These are phyloP conservation scores for Podospora australis DNA, from an alignment of 495 filamentous ascomycete genomes.

Conservation along the genomic window DNA sequence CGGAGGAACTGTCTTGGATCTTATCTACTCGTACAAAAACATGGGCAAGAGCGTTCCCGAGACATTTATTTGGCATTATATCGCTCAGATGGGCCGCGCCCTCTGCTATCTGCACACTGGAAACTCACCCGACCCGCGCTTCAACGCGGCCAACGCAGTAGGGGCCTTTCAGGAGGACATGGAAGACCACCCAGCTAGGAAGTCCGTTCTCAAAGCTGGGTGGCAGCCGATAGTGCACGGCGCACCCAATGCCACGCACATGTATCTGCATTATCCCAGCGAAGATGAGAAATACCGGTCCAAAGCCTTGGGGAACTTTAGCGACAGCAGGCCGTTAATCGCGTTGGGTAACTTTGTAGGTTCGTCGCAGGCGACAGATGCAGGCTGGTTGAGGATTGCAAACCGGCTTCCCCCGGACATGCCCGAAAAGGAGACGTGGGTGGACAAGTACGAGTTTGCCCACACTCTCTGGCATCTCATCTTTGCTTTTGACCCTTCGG, in stretches of 20 bases:
- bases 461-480: too few species aligned
- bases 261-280: conserved; percentile 13
- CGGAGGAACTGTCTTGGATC: not conserved
- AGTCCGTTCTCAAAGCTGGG: too few species aligned
- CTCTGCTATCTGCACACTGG: conserved; percentile 12
- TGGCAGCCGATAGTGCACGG: conserved; percentile 1
- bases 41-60: not conserved
- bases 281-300: too few species aligned
- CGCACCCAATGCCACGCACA: conserved; percentile 3
- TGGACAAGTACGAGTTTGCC: too few species aligned
- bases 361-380: not conserved
- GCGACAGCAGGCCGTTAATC: too few species aligned
- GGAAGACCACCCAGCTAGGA: too few species aligned
- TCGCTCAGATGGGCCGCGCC: conserved; percentile 10
- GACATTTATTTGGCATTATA: conserved; percentile 17
- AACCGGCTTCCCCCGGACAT: not conserved
- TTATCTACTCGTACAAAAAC: not conserved
- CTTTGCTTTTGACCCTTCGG: too few species aligned
- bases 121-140: not conserved
- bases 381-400: not conserved
- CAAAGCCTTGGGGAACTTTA: too few species aligned
- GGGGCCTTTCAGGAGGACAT: too few species aligned
- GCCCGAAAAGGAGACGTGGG: conserved; percentile 4
- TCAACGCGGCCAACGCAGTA: too few species aligned
- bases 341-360: conserved; percentile 5